Conservation (phyloP, 768 basidiomycete species). For the Boletus speciosus region DNA sequence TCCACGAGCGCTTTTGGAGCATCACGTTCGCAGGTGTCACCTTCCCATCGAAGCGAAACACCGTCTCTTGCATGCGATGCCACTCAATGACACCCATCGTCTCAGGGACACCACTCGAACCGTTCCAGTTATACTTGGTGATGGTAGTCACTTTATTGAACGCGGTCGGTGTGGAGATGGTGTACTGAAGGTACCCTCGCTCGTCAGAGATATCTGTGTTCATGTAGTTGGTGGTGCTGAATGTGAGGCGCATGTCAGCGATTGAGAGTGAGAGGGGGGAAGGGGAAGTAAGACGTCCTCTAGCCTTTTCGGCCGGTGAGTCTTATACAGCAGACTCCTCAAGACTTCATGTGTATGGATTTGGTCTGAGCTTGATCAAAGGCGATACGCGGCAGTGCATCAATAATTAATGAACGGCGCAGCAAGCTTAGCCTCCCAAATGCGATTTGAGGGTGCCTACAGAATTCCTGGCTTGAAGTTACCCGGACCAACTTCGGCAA, state of each 20-base stretch:
- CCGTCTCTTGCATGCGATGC: slow-evolving; percentile 13
- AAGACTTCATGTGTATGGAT: neutral
- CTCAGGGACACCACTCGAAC: slow-evolving; percentile 11
- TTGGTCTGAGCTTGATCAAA: neutral
- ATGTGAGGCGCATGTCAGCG: slow-evolving; percentile 19
- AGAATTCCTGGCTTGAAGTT: too few species aligned
- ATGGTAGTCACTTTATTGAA: slow-evolving; percentile 22
- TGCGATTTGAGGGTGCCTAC: too few species aligned
- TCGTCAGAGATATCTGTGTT: slow-evolving; percentile 24
- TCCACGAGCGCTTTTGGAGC: slow-evolving; percentile 14
- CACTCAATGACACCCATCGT: slow-evolving; percentile 27
- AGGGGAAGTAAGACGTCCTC: neutral
- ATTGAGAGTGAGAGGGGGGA: neutral
- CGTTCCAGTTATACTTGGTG: slow-evolving; percentile 22
- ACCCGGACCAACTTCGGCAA: too few species aligned
- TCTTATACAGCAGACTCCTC: neutral
- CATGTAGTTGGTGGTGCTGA: slow-evolving; percentile 17
- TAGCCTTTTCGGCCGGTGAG: too few species aligned
- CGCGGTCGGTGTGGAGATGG: slow-evolving; percentile 14
- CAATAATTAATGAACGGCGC: too few species aligned
- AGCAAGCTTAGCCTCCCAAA: too few species aligned
- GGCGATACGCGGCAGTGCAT: neutral
- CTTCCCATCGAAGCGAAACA: slow-evolving; percentile 17
- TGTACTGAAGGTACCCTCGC: slow-evolving; percentile 16
- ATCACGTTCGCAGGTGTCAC: slow-evolving; percentile 4